A percentile compares a stretch with the other conserved stretches of the same genome.
phyloP scores from a whole-genome alignment of 371 early-diverging fungal species.

The Saksenaea oblongispora region DNA sequence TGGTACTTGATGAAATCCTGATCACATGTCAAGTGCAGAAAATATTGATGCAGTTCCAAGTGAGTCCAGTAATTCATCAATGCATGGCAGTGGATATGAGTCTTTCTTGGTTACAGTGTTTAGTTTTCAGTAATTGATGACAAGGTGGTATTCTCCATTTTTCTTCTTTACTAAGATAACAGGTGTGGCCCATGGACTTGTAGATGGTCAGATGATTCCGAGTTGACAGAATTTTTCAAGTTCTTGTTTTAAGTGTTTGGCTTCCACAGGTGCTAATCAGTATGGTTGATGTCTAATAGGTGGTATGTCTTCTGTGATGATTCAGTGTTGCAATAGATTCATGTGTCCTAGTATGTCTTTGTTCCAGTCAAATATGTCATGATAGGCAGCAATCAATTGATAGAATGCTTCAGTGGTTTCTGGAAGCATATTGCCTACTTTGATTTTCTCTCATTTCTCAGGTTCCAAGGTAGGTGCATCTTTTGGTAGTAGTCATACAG shows the following conservation, averaged over 20 bases:
- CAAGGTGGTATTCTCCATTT: slow-evolving; percentile 34
- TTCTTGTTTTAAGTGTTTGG: slow-evolving; percentile 12
- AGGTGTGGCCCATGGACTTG: slow-evolving; percentile 30
- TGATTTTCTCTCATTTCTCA: too few relatives aligned
- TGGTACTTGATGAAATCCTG: slow-evolving; percentile 41
- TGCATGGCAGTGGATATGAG: slow-evolving; percentile 38
- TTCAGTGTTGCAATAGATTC: background rate
- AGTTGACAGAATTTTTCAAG: slow-evolving; percentile 11
- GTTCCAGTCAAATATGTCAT: too few relatives aligned
- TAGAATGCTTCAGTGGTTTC: too few relatives aligned
- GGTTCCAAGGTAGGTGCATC: too few relatives aligned
- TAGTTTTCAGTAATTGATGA: slow-evolving; percentile 28
- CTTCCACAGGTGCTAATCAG: slow-evolving; percentile 4
- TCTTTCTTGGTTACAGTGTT: slow-evolving; percentile 40
- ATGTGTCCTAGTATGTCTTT: background rate
- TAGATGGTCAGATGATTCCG: slow-evolving; percentile 20
- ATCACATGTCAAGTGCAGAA: slow-evolving; percentile 44
- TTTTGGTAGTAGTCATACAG: too few relatives aligned
- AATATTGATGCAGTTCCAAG: slow-evolving; percentile 27
- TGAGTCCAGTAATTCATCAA: slow-evolving; percentile 36
- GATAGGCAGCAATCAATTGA: too few relatives aligned
- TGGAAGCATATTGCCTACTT: too few relatives aligned
- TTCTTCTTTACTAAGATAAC: slow-evolving; percentile 48
- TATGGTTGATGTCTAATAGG: slow-evolving; percentile 14
- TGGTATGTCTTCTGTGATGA: slow-evolving; percentile 8